These are phyloP conservation scores for Pseudogymnoascus sp. DNA, from an alignment of 2,329 filamentous ascomycete genomes.

Conservation along the genomic window DNA sequence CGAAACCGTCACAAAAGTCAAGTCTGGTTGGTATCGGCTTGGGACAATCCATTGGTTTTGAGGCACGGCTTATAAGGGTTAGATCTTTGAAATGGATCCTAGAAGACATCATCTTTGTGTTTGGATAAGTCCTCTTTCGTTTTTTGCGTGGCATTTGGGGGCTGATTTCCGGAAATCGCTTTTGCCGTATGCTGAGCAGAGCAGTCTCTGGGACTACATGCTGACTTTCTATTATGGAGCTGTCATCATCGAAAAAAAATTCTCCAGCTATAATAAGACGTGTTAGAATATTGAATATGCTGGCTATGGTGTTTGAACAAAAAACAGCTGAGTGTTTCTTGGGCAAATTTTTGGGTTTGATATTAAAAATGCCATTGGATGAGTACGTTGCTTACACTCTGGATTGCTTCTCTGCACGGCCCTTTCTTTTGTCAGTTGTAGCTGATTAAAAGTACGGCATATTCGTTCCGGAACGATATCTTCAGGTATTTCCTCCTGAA, in stretches of 20 bases:
- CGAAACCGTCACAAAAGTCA: background rate
- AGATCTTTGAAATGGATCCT: background rate
- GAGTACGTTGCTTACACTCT: background rate
- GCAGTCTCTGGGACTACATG: background rate
- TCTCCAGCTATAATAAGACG: background rate
- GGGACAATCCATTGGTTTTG: background rate
- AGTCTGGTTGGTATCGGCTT: background rate
- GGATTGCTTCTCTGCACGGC: background rate
- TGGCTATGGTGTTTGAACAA: background rate
- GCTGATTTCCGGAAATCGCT: background rate
- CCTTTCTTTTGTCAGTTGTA: background rate
- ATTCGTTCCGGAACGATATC: background rate
- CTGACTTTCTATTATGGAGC: background rate
- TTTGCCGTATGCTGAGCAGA: background rate
- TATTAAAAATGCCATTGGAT: background rate
- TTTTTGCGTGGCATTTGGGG: background rate
- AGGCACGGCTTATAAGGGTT: background rate
- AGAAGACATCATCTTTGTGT: background rate
- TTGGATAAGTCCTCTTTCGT: background rate
- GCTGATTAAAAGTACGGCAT: background rate
- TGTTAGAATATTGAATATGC: constrained; percentile 1
- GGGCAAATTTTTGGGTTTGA: background rate
- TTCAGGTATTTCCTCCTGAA: background rate
- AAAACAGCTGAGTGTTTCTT: background rate
- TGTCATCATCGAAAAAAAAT: background rate